A percentile compares a stretch with the other conserved stretches of the same genome.
Conservation (phyloP, 73 alveolate species). For the Symbiodinium pilosum region DNA sequence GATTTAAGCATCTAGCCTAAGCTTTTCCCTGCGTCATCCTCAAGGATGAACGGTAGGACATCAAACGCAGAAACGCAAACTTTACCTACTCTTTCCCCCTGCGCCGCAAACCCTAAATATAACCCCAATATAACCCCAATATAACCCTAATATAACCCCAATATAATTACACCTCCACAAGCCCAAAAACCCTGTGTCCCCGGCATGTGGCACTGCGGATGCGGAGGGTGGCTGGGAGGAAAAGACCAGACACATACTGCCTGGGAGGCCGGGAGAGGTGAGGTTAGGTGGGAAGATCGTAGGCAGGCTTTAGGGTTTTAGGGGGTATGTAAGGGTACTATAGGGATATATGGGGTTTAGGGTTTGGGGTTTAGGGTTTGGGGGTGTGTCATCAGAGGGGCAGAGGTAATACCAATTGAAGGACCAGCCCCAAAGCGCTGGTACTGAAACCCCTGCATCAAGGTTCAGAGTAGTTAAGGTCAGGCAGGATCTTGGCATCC, state of each 20-base stretch:
- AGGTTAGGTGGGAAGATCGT: neutral
- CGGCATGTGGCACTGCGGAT: slow-evolving; percentile 64
- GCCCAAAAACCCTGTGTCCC: neutral
- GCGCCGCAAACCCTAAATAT: neutral
- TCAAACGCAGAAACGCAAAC: neutral
- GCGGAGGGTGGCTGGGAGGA: slow-evolving; percentile 69
- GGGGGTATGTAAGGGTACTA: neutral
- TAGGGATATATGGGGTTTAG: neutral
- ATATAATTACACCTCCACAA: neutral
- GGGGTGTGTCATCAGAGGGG: no score
- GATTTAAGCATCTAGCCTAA: no score
- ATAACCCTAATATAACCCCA: neutral
- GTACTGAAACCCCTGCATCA: no score
- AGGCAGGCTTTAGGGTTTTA: no score
- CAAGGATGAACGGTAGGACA: no score
- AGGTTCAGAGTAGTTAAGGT: no score
- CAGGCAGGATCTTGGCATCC: no score
- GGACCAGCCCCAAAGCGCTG: no score
- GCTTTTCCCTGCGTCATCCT: no score
- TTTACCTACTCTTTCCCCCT: neutral
- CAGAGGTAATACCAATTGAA: no score
- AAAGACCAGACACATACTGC: slow-evolving; percentile 75
- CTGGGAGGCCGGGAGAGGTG: neutral
- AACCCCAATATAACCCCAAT: neutral
- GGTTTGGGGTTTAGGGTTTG: no score